These are phyloP conservation scores for Scutellaria minor DNA, from an alignment of 257 asterid species.

Conservation along the genomic window DNA sequence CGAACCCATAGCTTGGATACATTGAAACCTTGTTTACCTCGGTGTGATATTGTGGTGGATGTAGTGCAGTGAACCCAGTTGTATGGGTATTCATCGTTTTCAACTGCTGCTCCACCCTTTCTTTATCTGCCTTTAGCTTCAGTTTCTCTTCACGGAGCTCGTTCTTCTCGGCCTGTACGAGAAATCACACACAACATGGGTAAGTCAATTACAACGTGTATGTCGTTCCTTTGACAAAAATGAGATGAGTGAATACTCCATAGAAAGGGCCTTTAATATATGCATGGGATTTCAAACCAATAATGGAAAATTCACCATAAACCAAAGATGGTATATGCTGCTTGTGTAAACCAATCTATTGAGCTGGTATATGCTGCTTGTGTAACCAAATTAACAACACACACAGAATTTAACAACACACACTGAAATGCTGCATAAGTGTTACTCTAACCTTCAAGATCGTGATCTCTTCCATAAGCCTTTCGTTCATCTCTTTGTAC, in stretches of 20 bases:
- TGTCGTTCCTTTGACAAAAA: not conserved
- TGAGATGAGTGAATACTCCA: not conserved
- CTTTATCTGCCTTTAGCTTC: slow-evolving; percentile 64
- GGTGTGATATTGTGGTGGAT: slow-evolving; percentile 52
- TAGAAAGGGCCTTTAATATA: not conserved
- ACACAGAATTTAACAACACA: not conserved
- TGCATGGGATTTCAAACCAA: not conserved
- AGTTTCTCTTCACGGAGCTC: slow-evolving; percentile 83
- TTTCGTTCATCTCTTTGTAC: slow-evolving; percentile 56
- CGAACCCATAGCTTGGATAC: slow-evolving; percentile 65
- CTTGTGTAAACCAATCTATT: slow-evolving; percentile 6
- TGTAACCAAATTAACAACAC: not conserved
- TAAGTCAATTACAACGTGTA: not conserved
- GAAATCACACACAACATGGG: not conserved
- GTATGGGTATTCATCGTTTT: slow-evolving; percentile 49
- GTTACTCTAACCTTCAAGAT: slow-evolving; percentile 60
- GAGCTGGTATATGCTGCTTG: not conserved
- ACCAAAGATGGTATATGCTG: not conserved
- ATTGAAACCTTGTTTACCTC: slow-evolving; percentile 61
- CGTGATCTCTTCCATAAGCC: slow-evolving; percentile 74
- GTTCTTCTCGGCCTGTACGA: slow-evolving; percentile 66
- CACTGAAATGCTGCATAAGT: not conserved
- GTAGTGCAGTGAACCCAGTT: slow-evolving; percentile 57
- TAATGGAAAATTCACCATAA: not conserved
- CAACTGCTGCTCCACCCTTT: slow-evolving; percentile 70